A percentile compares a stretch with the other conserved stretches of the same genome.
phyloP scores from a whole-genome alignment of 306 rosid genomes.

The Inga leiocalycina region DNA sequence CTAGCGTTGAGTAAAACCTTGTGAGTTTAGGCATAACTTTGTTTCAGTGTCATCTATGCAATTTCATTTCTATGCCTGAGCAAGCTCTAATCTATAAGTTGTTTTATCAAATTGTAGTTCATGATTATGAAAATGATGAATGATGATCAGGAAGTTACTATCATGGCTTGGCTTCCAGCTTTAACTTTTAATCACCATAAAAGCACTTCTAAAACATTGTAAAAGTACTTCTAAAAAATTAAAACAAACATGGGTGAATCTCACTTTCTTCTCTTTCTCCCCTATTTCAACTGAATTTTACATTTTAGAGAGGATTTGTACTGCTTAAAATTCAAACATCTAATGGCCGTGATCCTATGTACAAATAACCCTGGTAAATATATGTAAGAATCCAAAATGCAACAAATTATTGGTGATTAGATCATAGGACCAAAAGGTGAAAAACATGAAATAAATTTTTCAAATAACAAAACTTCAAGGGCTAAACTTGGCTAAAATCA shows the following conservation, averaged over 20 bases:
- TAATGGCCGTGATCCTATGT: not conserved
- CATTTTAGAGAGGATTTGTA: not conserved
- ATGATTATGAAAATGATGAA: slow-evolving; percentile 1
- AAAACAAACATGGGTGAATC: not conserved
- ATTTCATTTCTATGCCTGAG: not conserved
- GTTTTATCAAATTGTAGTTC: not conserved
- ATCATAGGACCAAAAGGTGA: too few species aligned
- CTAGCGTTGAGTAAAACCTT: not conserved
- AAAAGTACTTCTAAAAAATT: too few species aligned
- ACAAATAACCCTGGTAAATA: not conserved
- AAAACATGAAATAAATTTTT: not conserved
- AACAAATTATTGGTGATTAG: not conserved
- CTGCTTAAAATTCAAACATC: not conserved
- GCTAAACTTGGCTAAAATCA: not conserved
- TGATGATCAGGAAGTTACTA: not conserved
- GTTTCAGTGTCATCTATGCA: not conserved
- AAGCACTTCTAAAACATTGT: too few species aligned
- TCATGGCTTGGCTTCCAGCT: slow-evolving; percentile 4
- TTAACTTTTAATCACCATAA: not conserved
- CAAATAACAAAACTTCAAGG: not conserved
- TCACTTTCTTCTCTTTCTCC: not conserved
- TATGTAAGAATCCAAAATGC: not conserved
- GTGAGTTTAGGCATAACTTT: not conserved
- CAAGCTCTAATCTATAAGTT: not conserved
- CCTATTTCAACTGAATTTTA: too few species aligned